phyloP scores from a whole-genome alignment of 169 alveolate genomes.

The Condylostoma magnum region DNA sequence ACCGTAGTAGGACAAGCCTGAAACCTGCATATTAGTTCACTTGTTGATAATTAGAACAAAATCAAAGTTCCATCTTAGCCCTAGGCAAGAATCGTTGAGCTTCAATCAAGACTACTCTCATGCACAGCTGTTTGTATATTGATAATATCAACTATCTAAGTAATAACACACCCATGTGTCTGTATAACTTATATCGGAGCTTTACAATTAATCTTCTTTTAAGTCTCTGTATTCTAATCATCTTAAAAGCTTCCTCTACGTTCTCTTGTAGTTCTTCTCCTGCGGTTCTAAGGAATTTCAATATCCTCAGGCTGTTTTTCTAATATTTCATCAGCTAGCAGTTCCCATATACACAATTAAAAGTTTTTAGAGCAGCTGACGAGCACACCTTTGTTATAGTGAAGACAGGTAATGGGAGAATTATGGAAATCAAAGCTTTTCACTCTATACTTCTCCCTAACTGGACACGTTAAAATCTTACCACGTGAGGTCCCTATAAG shows the following conservation, averaged over 20 bases:
- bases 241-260: not conserved
- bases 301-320: not conserved
- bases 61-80: constrained; percentile 6
- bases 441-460: not conserved
- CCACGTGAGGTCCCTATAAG: constrained; percentile 25
- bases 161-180: not conserved
- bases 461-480: constrained; percentile 5
- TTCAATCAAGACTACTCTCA: not conserved
- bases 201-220: not conserved
- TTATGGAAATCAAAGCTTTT: not conserved
- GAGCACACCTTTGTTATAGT: not conserved
- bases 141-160: not conserved
- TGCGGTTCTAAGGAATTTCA: too few species aligned
- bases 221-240: not conserved
- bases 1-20: not conserved
- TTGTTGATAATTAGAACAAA: not conserved
- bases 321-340: not conserved
- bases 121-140: not conserved
- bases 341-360: constrained; percentile 19
- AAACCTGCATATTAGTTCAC: not conserved
- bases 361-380: constrained; percentile 11
- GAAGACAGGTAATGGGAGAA: constrained; percentile 14
- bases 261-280: not conserved
- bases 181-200: not conserved
- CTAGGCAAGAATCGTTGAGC: not conserved